These are phyloP conservation scores for Kitagawia praeruptora DNA, from an alignment of 129 eudicot genomes.

Conservation along the genomic window DNA sequence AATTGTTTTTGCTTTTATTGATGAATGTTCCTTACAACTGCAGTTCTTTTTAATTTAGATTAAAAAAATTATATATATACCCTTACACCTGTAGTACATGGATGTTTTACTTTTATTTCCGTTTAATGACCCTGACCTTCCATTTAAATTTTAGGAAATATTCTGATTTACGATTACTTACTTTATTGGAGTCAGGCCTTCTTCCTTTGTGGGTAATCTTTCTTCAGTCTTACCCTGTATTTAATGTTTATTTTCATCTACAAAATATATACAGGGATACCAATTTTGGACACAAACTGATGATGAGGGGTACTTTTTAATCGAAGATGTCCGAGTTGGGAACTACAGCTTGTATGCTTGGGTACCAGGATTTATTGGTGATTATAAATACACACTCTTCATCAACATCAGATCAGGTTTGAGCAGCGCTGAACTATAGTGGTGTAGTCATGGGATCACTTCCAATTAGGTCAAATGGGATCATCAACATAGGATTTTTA, in stretches of 20 bases:
- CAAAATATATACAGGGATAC: not conserved
- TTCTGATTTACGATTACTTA: slow-evolving; percentile 66
- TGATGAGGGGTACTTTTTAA: slow-evolving; percentile 1
- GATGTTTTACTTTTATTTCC: slow-evolving; percentile 70
- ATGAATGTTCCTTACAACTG: not conserved
- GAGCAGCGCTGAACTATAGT: no score
- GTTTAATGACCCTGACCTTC: slow-evolving; percentile 77
- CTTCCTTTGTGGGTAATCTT: slow-evolving; percentile 99
- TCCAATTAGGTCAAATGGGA: no score
- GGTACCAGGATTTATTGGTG: slow-evolving; percentile 11
- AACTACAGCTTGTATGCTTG: slow-evolving; percentile 11
- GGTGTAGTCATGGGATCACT: no score
- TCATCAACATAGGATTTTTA: no score
- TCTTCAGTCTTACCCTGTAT: slow-evolving; percentile 80
- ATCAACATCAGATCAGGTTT: slow-evolving; percentile 8
- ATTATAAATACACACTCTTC: not conserved
- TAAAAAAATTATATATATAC: not conserved
- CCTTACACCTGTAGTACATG: slow-evolving; percentile 38
- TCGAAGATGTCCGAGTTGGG: slow-evolving; percentile 6
- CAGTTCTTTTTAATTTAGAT: not conserved
- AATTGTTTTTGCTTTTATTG: not conserved
- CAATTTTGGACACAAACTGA: slow-evolving; percentile 7
- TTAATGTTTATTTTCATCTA: slow-evolving; percentile 12
- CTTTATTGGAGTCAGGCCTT: slow-evolving; percentile 86
- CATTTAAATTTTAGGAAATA: slow-evolving; percentile 52